Evolutionary conservation across 139 green algal species (phyloP).

Genomic region (Microglena sp.): DNA sequence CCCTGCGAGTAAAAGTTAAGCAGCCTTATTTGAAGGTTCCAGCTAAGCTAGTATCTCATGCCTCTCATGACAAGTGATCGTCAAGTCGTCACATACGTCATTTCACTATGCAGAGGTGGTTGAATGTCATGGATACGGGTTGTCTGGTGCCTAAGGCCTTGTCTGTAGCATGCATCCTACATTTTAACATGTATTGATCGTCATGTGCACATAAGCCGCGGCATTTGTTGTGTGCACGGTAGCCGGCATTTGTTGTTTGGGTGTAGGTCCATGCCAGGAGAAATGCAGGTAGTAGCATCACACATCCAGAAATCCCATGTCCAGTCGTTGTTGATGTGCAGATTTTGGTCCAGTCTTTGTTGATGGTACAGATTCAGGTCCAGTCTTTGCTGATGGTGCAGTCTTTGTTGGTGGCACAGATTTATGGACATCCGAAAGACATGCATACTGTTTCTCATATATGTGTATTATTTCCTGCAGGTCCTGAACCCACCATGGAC

Average conservation of each 20-base stretch:
- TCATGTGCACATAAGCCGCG: background rate
- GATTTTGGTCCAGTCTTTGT: background rate
- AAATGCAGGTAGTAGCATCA: background rate
- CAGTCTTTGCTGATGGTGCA: background rate
- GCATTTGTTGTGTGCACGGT: background rate
- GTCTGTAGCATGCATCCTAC: no score
- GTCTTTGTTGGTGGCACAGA: no score
- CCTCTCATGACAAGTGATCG: background rate
- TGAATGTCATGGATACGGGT: no score
- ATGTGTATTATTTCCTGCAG: no score
- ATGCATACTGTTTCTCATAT: background rate
- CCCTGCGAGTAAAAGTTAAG: no score
- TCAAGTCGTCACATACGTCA: background rate
- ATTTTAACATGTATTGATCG: no score
- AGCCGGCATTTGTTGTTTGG: no score
- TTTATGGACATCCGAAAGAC: background rate
- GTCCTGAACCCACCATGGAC: no score
- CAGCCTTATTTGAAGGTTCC: no score
- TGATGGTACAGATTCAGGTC: background rate
- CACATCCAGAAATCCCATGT: background rate
- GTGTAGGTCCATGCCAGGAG: no score
- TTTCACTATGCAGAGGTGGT: background rate
- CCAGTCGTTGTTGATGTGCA: background rate
- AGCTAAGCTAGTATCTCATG: no score
- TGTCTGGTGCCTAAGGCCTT: no score